Evolutionary conservation across 192 early-diverging fungal species (phyloP).

Genomic region (Backusella westeae): DNA sequence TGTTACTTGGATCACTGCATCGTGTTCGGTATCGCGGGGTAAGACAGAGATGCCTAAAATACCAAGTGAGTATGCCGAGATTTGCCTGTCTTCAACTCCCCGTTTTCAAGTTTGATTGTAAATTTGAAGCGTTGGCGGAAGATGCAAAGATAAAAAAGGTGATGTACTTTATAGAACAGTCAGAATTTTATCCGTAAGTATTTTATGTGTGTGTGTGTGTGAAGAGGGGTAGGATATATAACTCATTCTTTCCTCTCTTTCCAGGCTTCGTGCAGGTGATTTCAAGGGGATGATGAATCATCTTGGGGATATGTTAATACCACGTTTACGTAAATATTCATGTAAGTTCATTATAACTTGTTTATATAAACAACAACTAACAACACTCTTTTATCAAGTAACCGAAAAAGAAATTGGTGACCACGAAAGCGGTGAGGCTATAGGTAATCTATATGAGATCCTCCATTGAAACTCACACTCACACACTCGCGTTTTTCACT

Average conservation of each 20-base stretch:
- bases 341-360: neutral
- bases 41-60: neutral
- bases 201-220: neutral
- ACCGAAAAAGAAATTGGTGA: neutral
- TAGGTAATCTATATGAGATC: neutral
- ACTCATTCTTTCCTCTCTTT: neutral
- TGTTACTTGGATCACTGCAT: neutral
- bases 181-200: conserved; percentile 9
- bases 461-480: too few relatives aligned
- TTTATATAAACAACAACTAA: neutral
- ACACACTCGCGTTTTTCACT: neutral
- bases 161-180: conserved; percentile 6
- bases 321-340: conserved; percentile 1
- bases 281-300: neutral
- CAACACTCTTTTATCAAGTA: neutral
- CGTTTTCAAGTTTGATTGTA: conserved; percentile 3
- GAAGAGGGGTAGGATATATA: neutral
- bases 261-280: conserved; percentile 2
- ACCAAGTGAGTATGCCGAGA: conserved; percentile 4
- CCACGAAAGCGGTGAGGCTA: neutral
- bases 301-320: conserved; percentile 2
- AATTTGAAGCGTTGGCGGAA: neutral
- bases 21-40: conserved; percentile 7
- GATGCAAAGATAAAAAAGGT: neutral
- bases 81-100: conserved; percentile 1